Percentiles rank a stretch among this genome's conserved stretches.
These are phyloP conservation scores for Phytopythium oedochilum DNA, from an alignment of 352 stramenopile species.

Conservation along the genomic window DNA sequence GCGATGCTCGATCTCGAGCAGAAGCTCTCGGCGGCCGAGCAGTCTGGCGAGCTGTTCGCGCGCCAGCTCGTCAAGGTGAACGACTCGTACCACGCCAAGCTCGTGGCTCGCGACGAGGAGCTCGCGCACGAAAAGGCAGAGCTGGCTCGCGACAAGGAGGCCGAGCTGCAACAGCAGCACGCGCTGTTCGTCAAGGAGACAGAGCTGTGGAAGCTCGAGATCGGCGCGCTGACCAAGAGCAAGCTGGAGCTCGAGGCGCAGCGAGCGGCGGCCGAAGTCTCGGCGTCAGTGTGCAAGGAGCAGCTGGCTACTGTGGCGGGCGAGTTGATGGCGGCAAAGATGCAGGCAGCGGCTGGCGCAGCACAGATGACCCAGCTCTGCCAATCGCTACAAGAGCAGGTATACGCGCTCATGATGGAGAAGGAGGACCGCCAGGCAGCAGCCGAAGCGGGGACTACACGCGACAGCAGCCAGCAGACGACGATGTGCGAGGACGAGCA, in stretches of 20 bases:
- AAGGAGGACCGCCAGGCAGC: conserved; percentile 10
- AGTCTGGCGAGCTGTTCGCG: conserved; percentile 32
- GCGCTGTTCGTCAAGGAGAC: conserved; percentile 27
- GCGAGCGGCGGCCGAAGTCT: conserved; percentile 10
- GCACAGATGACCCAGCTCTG: conserved; percentile 5
- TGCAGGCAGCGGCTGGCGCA: conserved; percentile 3
- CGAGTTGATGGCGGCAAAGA: conserved; percentile 9
- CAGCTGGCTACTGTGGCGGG: conserved; percentile 11
- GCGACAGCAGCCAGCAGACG: conserved; percentile 6
- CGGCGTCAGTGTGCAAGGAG: conserved; percentile 13
- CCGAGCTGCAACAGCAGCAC: conserved; percentile 26
- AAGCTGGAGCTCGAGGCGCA: conserved; percentile 28
- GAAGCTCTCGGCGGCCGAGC: conserved; percentile 27
- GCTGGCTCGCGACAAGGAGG: conserved; percentile 24
- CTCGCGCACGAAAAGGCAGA: conserved; percentile 23
- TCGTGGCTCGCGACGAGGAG: conserved; percentile 28
- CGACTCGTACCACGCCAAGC: conserved; percentile 39
- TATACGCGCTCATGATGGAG: conserved; percentile 16
- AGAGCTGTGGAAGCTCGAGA: conserved; percentile 36
- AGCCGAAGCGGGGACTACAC: conserved; percentile 3
- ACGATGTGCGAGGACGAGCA: not conserved
- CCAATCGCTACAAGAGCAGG: conserved; percentile 13
- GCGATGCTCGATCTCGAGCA: conserved; percentile 18
- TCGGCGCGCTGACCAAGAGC: conserved; percentile 34
- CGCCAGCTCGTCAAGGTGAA: conserved; percentile 37